Percentiles rank a stretch among this genome's conserved stretches.
phyloP scores from a whole-genome alignment of 1,284 basidiomycete genomes.

The Apiotrichum gracile region DNA sequence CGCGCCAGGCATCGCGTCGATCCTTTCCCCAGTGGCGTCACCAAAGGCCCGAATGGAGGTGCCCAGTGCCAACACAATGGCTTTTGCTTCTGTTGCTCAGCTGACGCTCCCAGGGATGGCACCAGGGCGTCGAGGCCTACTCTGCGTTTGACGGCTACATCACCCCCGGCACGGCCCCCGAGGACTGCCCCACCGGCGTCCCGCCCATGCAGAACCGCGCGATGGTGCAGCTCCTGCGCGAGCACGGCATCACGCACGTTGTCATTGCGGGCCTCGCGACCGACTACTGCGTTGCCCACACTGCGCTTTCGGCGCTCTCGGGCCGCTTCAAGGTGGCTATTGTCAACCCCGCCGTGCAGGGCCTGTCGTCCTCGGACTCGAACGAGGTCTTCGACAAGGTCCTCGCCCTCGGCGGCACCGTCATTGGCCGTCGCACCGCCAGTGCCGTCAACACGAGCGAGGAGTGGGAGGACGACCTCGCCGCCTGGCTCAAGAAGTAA shows the following conservation, averaged over 20 bases:
- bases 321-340: constrained; percentile 24
- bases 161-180: constrained; percentile 15
- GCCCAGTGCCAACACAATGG: not conserved
- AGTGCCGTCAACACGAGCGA: not conserved
- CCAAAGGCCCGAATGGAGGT: too few species aligned
- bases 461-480: constrained; percentile 9
- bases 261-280: constrained; percentile 58
- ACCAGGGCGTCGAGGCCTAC: constrained; percentile 54
- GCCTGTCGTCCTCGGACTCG: constrained; percentile 15
- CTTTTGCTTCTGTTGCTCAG: not conserved
- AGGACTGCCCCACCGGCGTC: constrained; percentile 18
- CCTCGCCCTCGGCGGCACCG: constrained; percentile 4
- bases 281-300: constrained; percentile 53
- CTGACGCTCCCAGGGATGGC: constrained; percentile 37
- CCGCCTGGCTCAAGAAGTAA: not conserved
- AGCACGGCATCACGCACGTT: constrained; percentile 48
- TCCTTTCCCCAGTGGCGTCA: too few species aligned
- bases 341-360: constrained; percentile 21
- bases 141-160: constrained; percentile 50
- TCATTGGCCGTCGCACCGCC: constrained; percentile 5
- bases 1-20: too few species aligned
- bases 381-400: constrained; percentile 8
- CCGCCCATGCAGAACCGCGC: constrained; percentile 26
- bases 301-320: constrained; percentile 24
- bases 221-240: constrained; percentile 44